These are phyloP conservation scores for Penicillium sp. DNA, from an alignment of 2,329 filamentous ascomycete genomes.

Conservation along the genomic window DNA sequence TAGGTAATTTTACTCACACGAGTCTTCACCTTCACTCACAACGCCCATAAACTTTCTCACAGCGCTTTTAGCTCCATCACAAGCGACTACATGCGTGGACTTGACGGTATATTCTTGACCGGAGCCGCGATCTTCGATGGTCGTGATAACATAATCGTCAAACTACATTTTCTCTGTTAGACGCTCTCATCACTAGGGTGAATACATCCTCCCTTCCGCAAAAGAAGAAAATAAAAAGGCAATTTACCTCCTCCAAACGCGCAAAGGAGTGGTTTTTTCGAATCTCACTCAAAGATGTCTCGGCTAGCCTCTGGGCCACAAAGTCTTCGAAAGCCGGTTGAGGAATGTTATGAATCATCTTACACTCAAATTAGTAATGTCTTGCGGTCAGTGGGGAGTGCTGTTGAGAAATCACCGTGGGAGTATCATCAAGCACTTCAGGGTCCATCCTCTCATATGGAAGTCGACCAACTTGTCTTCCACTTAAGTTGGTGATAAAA, in stretches of 20 bases:
- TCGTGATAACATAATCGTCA: slow-evolving; percentile 24
- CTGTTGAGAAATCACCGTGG: slow-evolving; percentile 25
- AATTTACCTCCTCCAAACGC: slow-evolving; percentile 8
- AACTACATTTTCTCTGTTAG: slow-evolving; percentile 12
- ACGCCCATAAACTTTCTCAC: slow-evolving; percentile 32
- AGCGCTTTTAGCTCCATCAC: slow-evolving; percentile 32
- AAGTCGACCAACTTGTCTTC: slow-evolving; percentile 32
- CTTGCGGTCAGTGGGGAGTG: too few relatives aligned
- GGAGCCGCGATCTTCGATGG: slow-evolving; percentile 26
- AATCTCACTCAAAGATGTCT: background rate
- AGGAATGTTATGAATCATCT: slow-evolving; percentile 44
- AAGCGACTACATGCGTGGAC: slow-evolving; percentile 33
- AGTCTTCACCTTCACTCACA: slow-evolving; percentile 41
- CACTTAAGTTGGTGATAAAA: slow-evolving; percentile 37
- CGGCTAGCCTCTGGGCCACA: slow-evolving; percentile 23
- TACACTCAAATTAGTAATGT: too few relatives aligned
- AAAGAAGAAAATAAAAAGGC: too few relatives aligned
- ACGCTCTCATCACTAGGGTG: too few relatives aligned
- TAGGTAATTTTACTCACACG: slow-evolving; percentile 27
- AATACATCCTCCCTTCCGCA: too few relatives aligned
- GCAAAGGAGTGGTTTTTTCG: background rate
- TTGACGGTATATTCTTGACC: slow-evolving; percentile 23
- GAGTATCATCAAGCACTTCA: slow-evolving; percentile 32
- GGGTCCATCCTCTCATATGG: slow-evolving; percentile 18
- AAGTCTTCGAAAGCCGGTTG: slow-evolving; percentile 41